Evolutionary conservation across 2,329 filamentous ascomycete genomes (phyloP).

Genomic region (Claviceps pusilla): DNA sequence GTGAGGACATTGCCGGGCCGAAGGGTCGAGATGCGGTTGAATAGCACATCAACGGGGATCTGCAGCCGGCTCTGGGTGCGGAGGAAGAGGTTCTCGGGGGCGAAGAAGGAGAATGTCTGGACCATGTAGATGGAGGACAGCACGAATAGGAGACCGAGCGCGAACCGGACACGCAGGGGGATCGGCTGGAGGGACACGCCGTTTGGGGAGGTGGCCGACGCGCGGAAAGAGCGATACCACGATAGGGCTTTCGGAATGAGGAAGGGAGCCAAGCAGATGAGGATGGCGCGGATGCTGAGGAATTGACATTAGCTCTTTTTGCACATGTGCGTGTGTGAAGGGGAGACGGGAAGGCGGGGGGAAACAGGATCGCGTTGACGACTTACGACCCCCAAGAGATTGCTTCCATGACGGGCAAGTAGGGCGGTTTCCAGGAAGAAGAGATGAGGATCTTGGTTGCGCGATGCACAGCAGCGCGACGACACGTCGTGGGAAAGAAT

Average conservation of each 20-base stretch:
- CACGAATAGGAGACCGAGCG: slow-evolving; percentile 45
- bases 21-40: slow-evolving; percentile 52
- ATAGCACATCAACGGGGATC: slow-evolving; percentile 71
- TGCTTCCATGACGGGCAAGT: slow-evolving; percentile 2
- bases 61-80: slow-evolving; percentile 68
- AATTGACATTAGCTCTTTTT: neutral
- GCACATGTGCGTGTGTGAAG: neutral
- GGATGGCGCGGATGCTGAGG: slow-evolving; percentile 33
- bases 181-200: slow-evolving; percentile 39
- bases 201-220: slow-evolving; percentile 30
- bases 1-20: slow-evolving; percentile 37
- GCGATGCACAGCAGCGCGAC: neutral
- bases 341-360: neutral
- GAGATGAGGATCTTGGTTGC: neutral
- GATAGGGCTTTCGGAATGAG: slow-evolving; percentile 51
- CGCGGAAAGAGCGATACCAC: slow-evolving; percentile 44
- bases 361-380: neutral
- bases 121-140: slow-evolving; percentile 31
- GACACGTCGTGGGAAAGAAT: neutral
- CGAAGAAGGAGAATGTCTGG: slow-evolving; percentile 50
- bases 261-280: slow-evolving; percentile 54
- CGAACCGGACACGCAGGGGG: slow-evolving; percentile 35
- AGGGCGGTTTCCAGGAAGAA: neutral
- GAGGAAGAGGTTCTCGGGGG: slow-evolving; percentile 68
- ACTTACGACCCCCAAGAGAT: slow-evolving; percentile 8